These are phyloP conservation scores for Hyphopichia burtonii DNA, from an alignment of 1,139 yeast species.

Conservation along the genomic window DNA sequence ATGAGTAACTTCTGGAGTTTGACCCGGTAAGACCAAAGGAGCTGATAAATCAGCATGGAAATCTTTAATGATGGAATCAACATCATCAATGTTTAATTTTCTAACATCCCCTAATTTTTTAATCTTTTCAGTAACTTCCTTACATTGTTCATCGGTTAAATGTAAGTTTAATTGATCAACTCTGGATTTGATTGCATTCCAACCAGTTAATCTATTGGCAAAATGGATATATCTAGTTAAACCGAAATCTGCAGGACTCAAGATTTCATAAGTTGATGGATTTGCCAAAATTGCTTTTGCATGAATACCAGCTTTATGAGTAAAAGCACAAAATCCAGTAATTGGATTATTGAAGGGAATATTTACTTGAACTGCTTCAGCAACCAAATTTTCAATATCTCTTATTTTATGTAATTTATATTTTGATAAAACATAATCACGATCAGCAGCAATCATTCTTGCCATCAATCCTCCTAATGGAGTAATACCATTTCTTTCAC, in stretches of 20 bases:
- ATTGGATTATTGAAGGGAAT: slow-evolving; percentile 98
- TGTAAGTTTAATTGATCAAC: slow-evolving; percentile 94
- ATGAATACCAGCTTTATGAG: slow-evolving; percentile 99
- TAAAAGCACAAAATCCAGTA: slow-evolving; percentile 98
- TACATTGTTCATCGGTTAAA: slow-evolving; percentile 88
- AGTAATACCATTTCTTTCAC: slow-evolving; percentile 98
- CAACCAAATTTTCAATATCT: slow-evolving; percentile 93
- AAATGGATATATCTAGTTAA: slow-evolving; percentile 93
- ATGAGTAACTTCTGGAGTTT: slow-evolving; percentile 10
- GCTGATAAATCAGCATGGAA: slow-evolving; percentile 69
- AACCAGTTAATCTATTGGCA: slow-evolving; percentile 96
- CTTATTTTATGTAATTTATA: slow-evolving; percentile 95
- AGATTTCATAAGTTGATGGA: slow-evolving; percentile 96
- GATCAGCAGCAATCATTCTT: slow-evolving; percentile 97
- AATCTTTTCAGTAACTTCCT: slow-evolving; percentile 91
- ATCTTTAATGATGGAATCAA: slow-evolving; percentile 93
- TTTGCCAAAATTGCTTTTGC: slow-evolving; percentile 98
- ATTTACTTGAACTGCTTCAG: slow-evolving; percentile 95
- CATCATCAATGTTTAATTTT: slow-evolving; percentile 93
- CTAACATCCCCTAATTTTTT: slow-evolving; percentile 94
- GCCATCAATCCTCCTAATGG: slow-evolving; percentile 99
- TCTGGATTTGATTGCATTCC: slow-evolving; percentile 98
- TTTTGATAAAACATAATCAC: slow-evolving; percentile 92
- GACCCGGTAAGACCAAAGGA: slow-evolving; percentile 21
- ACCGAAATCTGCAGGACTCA: slow-evolving; percentile 94